Evolutionary conservation across 2,329 filamentous ascomycete species (phyloP).

Genomic region (Penicillium sp.): DNA sequence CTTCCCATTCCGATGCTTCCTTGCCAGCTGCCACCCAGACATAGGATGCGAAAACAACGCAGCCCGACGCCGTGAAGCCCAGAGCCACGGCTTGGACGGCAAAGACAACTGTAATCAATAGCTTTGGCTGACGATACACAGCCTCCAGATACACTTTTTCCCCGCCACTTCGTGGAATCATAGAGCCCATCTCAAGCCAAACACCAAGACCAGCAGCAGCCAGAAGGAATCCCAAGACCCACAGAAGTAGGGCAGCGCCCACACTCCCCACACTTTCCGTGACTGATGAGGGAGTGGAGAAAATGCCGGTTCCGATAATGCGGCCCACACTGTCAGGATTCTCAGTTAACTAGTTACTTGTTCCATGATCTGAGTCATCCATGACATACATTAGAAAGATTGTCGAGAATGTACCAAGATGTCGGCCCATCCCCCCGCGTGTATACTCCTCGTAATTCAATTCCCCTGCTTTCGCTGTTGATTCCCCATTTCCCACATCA

Average conservation of each 20-base stretch:
- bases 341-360: neutral
- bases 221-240: conserved; percentile 61
- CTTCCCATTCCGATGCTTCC: conserved; percentile 65
- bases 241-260: conserved; percentile 61
- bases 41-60: conserved; percentile 69
- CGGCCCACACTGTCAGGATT: conserved; percentile 33
- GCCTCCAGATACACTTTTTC: conserved; percentile 69
- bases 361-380: neutral
- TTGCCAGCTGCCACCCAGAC: conserved; percentile 64
- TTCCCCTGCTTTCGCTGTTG: conserved; percentile 9
- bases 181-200: conserved; percentile 64
- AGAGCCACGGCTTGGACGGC: conserved; percentile 62
- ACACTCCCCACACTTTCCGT: conserved; percentile 64
- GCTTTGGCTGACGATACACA: conserved; percentile 60
- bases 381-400: conserved; percentile 26
- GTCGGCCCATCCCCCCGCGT: conserved; percentile 22
- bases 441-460: conserved; percentile 23
- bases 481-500: neutral
- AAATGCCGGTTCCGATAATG: conserved; percentile 68
- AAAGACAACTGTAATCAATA: conserved; percentile 63
- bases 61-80: conserved; percentile 63
- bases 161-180: conserved; percentile 66
- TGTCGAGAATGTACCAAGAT: conserved; percentile 22
- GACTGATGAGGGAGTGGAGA: conserved; percentile 67
- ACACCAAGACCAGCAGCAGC: conserved; percentile 61